These are phyloP conservation scores for Coemansia sp. DNA, from an alignment of 371 early-diverging fungal species.

Conservation along the genomic window DNA sequence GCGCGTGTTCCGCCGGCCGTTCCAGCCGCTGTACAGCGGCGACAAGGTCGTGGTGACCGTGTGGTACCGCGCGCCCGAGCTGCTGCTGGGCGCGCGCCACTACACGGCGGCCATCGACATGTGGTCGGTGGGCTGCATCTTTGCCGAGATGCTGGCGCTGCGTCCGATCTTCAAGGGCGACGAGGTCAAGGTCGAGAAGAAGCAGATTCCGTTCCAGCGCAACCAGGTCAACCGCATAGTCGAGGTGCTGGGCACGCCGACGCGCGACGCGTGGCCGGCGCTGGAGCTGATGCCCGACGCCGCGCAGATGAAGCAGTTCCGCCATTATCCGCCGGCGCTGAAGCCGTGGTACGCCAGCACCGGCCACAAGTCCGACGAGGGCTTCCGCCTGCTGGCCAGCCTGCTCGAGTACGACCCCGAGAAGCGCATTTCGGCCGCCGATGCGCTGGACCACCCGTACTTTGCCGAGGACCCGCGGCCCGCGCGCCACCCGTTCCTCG, in stretches of 20 bases:
- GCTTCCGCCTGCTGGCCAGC: constrained; percentile 71
- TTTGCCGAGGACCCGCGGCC: constrained; percentile 91
- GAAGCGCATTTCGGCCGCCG: constrained; percentile 83
- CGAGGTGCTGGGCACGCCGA: constrained; percentile 87
- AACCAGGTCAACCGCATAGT: constrained; percentile 88
- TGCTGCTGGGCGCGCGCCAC: constrained; percentile 87
- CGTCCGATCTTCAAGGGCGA: constrained; percentile 94
- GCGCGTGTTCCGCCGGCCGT: constrained; percentile 74
- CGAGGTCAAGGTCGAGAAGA: constrained; percentile 90
- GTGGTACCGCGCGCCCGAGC: constrained; percentile 97
- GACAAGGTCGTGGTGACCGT: constrained; percentile 97
- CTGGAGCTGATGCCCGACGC: constrained; percentile 68
- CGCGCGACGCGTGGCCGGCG: constrained; percentile 71
- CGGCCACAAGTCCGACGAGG: constrained; percentile 57
- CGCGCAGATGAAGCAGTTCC: constrained; percentile 55
- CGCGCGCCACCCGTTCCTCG: constrained; percentile 42
- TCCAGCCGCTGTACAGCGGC: constrained; percentile 81
- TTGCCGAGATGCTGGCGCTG: constrained; percentile 86
- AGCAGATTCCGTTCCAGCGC: constrained; percentile 86
- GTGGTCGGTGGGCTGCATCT: constrained; percentile 97
- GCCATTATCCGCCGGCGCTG: constrained; percentile 49
- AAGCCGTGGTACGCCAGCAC: constrained; percentile 41
- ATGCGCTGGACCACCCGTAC: constrained; percentile 86
- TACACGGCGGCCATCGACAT: constrained; percentile 94
- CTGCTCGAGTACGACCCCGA: constrained; percentile 94